Conservation (phyloP, 2,329 filamentous ascomycete genomes). For the Sclerotinia spermophila region DNA sequence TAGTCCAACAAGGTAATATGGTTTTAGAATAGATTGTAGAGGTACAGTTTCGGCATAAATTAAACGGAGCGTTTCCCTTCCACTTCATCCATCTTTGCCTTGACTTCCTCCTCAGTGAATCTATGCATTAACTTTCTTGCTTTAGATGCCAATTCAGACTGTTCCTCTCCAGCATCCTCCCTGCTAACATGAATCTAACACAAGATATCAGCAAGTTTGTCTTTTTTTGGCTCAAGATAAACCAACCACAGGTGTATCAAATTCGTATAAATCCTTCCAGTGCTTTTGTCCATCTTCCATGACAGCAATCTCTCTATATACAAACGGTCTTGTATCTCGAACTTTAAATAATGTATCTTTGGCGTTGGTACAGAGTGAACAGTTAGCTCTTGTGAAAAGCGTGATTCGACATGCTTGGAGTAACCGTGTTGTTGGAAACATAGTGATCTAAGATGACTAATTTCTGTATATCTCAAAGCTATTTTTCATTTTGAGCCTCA, state of each 20-base stretch:
- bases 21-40: background rate
- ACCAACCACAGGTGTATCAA: conserved; percentile 73
- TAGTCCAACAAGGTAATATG: background rate
- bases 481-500: background rate
- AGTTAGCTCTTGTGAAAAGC: conserved; percentile 69
- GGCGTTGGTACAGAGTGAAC: conserved; percentile 66
- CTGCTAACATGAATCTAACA: conserved; percentile 59
- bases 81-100: conserved; percentile 61
- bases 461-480: background rate
- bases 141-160: conserved; percentile 38
- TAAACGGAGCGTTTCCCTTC: conserved; percentile 16
- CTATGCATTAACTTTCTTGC: conserved; percentile 75
- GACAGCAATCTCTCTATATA: conserved; percentile 66
- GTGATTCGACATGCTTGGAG: conserved; percentile 61
- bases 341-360: conserved; percentile 65
- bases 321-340: conserved; percentile 63
- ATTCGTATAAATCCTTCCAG: conserved; percentile 74
- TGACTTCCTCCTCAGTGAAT: conserved; percentile 64
- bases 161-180: conserved; percentile 45
- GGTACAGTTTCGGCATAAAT: background rate
- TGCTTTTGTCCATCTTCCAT: conserved; percentile 57
- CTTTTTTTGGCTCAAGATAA: background rate
- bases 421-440: conserved; percentile 51
- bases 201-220: background rate
- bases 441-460: conserved; percentile 31